Base-by-base conservation (phyloP, 306 rosid species). In the Vigna reflexopilosa region DNA sequence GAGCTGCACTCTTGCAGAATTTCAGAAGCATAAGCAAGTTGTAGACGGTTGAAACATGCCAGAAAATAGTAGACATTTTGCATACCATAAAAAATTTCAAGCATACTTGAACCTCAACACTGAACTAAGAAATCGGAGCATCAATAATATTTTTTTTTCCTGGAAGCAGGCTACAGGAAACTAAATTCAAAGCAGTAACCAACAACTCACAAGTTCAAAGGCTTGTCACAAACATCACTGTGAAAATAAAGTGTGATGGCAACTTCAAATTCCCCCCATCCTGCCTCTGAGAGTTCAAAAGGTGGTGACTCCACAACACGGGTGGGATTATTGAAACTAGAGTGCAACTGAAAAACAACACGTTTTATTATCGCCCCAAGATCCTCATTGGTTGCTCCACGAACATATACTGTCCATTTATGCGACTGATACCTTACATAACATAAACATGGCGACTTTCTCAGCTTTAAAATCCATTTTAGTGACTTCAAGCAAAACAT, bases 191-290 rank as follows among this genome's bases (percentile, higher is more conserved):
- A 75, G 54, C 65, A 64, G 70, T 15, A 73, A 9, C 51, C 12
- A 83, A 79, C 51, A 67, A 87, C 97, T 90, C 83, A 90, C 97
- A 92, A 82, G 87, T 83, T 88, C 83, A 92, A 64, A 57, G 97
- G 93, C 86, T 83, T 92, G 72, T 90, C 96, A 70, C 90, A 87
- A 80, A 88, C 93, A 80, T 92, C 96, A 10, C 70, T 86, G 77
- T 90, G 91, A 83, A 90, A 92, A 68, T 84, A 42, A 76, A 92
- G 84, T 15, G 95, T 90, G 65, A 92, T 88, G 51, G 85, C 90
- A 9, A 92, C 75, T 83, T 92, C 96, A 78, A 92, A 90, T 86
- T 92, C 96, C 24, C 96, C 96, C 96, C 97, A 92, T 73, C 97
- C 97, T 34, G 91, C 54, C 76, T 92, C 97, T 1, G 97, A 92